These are phyloP conservation scores for Fusarium sp. DNA, from an alignment of 2,329 filamentous ascomycete genomes.

Conservation along the genomic window DNA sequence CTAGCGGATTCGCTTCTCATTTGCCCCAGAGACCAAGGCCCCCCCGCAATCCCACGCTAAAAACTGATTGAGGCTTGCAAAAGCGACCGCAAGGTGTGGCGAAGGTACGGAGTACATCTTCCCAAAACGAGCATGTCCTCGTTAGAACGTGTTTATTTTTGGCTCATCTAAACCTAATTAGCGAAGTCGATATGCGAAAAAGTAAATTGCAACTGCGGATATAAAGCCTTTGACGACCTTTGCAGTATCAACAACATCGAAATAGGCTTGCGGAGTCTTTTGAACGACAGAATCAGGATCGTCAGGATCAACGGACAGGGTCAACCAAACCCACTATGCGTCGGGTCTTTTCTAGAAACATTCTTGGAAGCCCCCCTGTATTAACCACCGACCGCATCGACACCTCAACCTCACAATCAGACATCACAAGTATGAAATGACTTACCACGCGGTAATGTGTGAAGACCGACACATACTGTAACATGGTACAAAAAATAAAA, in stretches of 20 bases:
- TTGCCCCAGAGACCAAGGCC: conserved; percentile 6
- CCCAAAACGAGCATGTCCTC: not conserved
- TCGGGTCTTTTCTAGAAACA: conserved; percentile 10
- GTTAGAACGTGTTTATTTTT: conserved; percentile 29
- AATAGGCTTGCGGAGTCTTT: not conserved
- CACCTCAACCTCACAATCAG: not conserved
- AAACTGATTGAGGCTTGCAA: conserved; percentile 17
- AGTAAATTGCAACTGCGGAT: not conserved
- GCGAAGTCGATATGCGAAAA: conserved; percentile 1
- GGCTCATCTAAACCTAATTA: conserved; percentile 5
- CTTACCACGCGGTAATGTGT: not conserved
- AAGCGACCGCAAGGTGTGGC: conserved; percentile 28
- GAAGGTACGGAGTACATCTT: conserved; percentile 1
- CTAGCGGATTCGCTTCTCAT: not conserved
- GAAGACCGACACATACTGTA: not conserved
- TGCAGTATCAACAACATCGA: not conserved
- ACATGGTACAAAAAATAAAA: not conserved
- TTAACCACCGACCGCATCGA: not conserved
- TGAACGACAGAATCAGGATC: not conserved
- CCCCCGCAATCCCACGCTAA: conserved; percentile 20
- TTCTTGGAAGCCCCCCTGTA: not conserved
- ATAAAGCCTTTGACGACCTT: not conserved
- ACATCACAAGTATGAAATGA: not conserved
- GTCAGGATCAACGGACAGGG: not conserved
- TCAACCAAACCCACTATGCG: not conserved